Conservation (phyloP, 495 filamentous ascomycete species). For the Thozetella sp. region DNA sequence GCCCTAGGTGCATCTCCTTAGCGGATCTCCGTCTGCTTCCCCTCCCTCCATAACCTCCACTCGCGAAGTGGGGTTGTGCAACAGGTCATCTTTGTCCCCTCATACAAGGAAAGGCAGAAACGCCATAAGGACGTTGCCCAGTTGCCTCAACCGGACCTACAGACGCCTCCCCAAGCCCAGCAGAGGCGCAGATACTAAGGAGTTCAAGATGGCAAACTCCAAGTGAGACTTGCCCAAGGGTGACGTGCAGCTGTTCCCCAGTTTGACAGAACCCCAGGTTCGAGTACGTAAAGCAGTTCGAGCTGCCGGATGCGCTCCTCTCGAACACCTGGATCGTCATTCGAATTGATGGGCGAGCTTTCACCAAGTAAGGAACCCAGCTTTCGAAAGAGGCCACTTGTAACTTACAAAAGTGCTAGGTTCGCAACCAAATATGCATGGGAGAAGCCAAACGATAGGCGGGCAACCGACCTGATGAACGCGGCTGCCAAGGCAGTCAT, state of each 20-base stretch:
- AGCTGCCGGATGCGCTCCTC: constrained; percentile 76
- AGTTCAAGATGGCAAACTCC: constrained; percentile 45
- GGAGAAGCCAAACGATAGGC: constrained; percentile 87
- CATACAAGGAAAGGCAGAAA: too few relatives aligned
- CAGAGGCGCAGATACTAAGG: neutral
- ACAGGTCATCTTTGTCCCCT: too few relatives aligned
- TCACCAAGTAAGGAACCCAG: constrained; percentile 69
- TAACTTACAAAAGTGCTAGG: constrained; percentile 35
- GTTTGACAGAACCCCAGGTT: constrained; percentile 48
- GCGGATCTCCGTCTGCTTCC: neutral
- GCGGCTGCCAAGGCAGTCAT: constrained; percentile 81
- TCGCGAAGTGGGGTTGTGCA: neutral
- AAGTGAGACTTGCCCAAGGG: constrained; percentile 24
- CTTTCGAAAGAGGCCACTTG: neutral
- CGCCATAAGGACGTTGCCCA: too few relatives aligned
- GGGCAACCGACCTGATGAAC: constrained; percentile 93
- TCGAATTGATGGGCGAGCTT: constrained; percentile 88
- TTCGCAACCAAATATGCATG: constrained; percentile 83
- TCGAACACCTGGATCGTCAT: constrained; percentile 94
- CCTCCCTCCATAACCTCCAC: neutral
- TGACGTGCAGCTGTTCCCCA: neutral
- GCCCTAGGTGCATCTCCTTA: neutral
- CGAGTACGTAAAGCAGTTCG: constrained; percentile 91
- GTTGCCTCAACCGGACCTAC: too few relatives aligned
- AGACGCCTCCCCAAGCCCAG: too few relatives aligned